Percentiles rank a stretch among this genome's conserved stretches.
Conservation (phyloP, 1,284 basidiomycete species). For the Wolfiporia cocos region DNA sequence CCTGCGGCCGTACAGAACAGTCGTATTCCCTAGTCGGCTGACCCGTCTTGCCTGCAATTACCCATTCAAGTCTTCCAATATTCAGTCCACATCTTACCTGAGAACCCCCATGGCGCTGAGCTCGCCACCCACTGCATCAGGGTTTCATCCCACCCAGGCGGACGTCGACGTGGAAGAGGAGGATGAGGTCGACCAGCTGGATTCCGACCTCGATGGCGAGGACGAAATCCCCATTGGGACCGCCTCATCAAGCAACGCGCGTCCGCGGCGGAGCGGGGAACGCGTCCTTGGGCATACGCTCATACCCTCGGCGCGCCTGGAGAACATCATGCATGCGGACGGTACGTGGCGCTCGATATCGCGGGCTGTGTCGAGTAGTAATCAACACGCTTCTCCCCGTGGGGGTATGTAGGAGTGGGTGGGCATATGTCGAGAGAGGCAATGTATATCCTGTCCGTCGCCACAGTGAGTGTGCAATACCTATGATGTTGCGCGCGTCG, state of each 20-base stretch:
- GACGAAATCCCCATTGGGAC: constrained; percentile 28
- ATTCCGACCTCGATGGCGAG: constrained; percentile 45
- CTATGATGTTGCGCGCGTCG: constrained; percentile 1
- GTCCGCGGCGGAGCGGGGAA: constrained; percentile 32
- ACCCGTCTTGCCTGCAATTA: no score
- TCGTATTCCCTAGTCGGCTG: no score
- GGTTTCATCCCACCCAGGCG: not conserved
- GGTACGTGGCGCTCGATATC: constrained; percentile 34
- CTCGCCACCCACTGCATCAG: not conserved
- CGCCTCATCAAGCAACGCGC: constrained; percentile 21
- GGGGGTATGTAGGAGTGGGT: constrained; percentile 38
- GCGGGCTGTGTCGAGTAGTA: not conserved
- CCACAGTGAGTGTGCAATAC: constrained; percentile 44
- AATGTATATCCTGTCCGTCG: constrained; percentile 59
- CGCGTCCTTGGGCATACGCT: constrained; percentile 57
- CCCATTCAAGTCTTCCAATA: no score
- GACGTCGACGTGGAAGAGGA: constrained; percentile 27
- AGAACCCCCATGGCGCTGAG: constrained; percentile 5
- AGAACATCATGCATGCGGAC: constrained; percentile 67
- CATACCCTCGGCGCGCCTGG: constrained; percentile 53
- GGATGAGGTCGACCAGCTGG: constrained; percentile 58
- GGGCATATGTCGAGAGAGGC: constrained; percentile 70
- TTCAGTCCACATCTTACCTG: no score
- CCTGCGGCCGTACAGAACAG: no score
- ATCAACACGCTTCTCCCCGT: not conserved